These are phyloP conservation scores for Leishmania martiniquensis DNA, from an alignment of 208 protist genomes.

Conservation along the genomic window DNA sequence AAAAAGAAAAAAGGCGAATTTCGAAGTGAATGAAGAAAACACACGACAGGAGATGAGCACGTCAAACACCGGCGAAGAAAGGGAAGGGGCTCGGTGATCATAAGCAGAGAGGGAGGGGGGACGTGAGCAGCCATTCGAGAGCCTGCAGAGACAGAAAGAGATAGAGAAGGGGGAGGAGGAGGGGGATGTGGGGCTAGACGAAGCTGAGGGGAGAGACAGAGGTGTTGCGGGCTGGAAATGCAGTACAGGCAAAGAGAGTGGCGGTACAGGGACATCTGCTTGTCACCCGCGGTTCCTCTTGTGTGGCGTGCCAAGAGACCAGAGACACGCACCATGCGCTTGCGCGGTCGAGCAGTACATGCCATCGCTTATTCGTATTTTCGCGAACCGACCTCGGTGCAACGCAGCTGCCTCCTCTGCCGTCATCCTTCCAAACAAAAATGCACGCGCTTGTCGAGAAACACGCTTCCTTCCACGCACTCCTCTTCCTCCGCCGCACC, in stretches of 20 bases:
- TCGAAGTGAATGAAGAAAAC: too few species aligned
- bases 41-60: neutral
- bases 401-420: neutral
- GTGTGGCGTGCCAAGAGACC: neutral
- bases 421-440: neutral
- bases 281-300: neutral
- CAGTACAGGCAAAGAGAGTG: too few species aligned
- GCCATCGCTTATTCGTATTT: neutral
- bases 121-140: neutral
- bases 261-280: neutral
- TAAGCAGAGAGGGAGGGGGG: neutral
- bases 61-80: neutral
- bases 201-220: neutral
- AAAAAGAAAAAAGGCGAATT: too few species aligned
- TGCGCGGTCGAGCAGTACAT: neutral
- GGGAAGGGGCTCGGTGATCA: neutral
- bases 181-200: neutral
- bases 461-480: neutral
- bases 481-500: neutral
- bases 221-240: too few species aligned
- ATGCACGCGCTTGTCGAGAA: too few species aligned
- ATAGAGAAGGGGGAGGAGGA: neutral
- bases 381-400: neutral
- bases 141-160: neutral
- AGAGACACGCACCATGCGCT: neutral